phyloP scores from a whole-genome alignment of 2,329 filamentous ascomycete species.

The Calonectria henricotiae region DNA sequence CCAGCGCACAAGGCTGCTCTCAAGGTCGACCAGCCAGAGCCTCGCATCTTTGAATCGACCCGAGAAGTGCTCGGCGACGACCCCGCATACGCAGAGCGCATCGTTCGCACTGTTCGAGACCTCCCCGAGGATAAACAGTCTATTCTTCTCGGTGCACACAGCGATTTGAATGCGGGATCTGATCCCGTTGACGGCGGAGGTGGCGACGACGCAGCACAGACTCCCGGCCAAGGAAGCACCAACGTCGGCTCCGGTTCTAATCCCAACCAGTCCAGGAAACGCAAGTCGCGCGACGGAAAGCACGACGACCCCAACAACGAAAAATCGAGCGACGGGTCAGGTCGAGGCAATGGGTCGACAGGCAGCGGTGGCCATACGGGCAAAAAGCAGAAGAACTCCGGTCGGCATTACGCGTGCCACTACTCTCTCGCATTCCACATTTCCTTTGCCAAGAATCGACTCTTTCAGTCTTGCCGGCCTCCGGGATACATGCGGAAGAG shows the following conservation, averaged over 20 bases:
- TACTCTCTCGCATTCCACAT: conserved; percentile 9
- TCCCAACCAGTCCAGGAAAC: not conserved
- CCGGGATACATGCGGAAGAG: not conserved
- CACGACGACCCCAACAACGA: not conserved
- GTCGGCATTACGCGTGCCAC: conserved; percentile 4
- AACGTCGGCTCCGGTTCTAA: not conserved
- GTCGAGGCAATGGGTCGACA: not conserved
- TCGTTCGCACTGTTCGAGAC: not conserved
- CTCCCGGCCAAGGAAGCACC: not conserved
- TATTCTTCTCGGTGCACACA: not conserved
- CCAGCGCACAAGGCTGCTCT: not conserved
- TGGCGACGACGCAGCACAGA: not conserved
- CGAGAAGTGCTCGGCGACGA: not conserved
- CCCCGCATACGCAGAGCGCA: not conserved
- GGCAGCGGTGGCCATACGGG: not conserved
- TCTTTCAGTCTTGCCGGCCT: not conserved
- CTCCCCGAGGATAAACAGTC: not conserved
- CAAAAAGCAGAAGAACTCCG: not conserved
- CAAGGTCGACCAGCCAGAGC: not conserved
- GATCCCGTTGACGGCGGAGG: not conserved
- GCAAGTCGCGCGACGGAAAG: not conserved
- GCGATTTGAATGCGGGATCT: not conserved
- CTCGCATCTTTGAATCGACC: conserved; percentile 4
- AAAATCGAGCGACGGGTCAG: not conserved
- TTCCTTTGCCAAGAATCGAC: not conserved